Base-by-base conservation (phyloP, 257 asterid species). In the Solanum verrucosum region DNA sequence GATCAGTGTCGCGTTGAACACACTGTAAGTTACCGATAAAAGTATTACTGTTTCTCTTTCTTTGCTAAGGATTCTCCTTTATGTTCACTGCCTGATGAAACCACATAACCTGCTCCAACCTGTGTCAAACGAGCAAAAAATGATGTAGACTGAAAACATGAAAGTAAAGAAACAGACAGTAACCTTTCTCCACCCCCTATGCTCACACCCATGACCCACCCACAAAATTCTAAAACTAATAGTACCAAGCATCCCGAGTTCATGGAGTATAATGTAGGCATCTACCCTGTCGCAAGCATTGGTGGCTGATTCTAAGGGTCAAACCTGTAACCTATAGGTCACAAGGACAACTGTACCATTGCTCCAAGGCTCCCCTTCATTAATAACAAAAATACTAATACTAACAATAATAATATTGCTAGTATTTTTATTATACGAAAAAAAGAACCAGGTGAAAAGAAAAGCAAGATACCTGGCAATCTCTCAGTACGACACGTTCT, bases 31-130 rank as follows among this genome's bases (percentile, higher is more conserved):
- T 70, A 60, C 65, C 40, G 67, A 21, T 20, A 18, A 52, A 44
- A 29, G 3, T 23, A 15, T 90, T 89, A 93, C 65, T 91, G 92
- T 84, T 95, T 96, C 91, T 96, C 95, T 91, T 96, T 95, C 92
- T 92, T 97, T 6, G 99, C 98, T 91, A 97, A 91, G 83, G 99
- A 94, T 88, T 97, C 99, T 18, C 98, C 98, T 89, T 91, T 95
- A 91, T 95, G 86, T 88, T 95, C 99, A 84, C 99, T 94, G 86
- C 98, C 96, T 33, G 95, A 92, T 75, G 96, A 90, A 60, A 97
- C 95, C 52, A 97, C 98, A 90, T 91, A 97, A 88, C 99, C 97
- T 35, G 98, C 98, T 89, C 99, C 99, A 83, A 97, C 96, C 99
- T 96, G 94, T 87, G 78, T 23, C 68, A 5, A 87, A 25, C 7